Base-by-base conservation (phyloP, 768 basidiomycete genomes). In the Tulasnella sp. region DNA sequence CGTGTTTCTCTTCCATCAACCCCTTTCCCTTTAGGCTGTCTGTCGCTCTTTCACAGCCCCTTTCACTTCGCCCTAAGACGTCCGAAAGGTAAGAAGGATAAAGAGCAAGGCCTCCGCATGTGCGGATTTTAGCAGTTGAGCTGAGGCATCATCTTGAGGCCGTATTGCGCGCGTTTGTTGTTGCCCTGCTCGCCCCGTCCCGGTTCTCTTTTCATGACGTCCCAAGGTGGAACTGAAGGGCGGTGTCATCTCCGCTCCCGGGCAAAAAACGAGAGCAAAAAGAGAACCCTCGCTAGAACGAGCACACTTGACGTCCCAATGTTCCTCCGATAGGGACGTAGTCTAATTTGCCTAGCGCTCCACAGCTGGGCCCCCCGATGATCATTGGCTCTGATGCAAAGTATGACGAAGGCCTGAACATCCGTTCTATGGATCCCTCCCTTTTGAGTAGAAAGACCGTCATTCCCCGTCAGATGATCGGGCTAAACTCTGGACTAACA, bases 151-250 rank as follows among this genome's bases (percentile, higher is more conserved):
- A 67, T 67, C 61, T 26, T 67, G 15, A 67, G 61, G 61, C 61
- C 61, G 16, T 67, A 67, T 67, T 67, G 61, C 32, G 61, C 61
- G 61, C 61, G 61, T 67, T 67, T 67, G 61, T 67, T 67, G 61
- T 67, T 35, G 26, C 26, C 29, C 29, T 29, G 1, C 29, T 67
- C n/a, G 2, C 7, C 29, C n/a, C n/a, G n/a, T n/a, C n/a, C n/a
- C n/a, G n/a, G n/a, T n/a, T n/a, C n/a, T n/a, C 18, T 55, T 29
- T 61, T 67, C 29, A 67, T 67, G 61, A 67, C 61, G 61, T 67
- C 32, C 11, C 61, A 67, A 67, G 44, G 15, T 11, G 61, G 32
- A 35, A 67, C 13, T 67, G 61, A 67, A 67, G 61, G 61, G 61
- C 61, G 61, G 16, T 35, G 3, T 35, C 61, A 67, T 67, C 61